Base-by-base conservation (phyloP, 169 alveolate species). In the Amoebophrya sp. region DNA sequence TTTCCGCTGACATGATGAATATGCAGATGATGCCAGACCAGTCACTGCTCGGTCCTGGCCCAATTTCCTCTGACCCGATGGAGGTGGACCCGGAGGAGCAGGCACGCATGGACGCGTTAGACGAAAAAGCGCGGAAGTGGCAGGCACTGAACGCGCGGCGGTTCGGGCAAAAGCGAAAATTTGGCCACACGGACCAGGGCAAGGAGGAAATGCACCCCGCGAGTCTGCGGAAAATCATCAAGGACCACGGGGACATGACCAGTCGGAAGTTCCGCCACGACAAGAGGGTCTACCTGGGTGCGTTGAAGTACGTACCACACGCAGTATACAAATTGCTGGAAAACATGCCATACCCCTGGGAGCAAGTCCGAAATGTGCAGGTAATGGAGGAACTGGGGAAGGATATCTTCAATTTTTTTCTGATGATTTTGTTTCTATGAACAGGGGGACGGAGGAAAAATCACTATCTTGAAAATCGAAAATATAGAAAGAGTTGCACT, bases 291-390 rank as follows among this genome's bases (percentile, higher is more conserved):
- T 98, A 95, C 96, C 98, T 99, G 96, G 95, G 95, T 18, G 99
- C 99, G 32, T 95, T 99, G 83, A 99, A 99, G 95, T 99, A 99
- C 94, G 97, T 99, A 55, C 99, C 99, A n/a, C 99, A 99, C 95
- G 99, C 99, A 35, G 99, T 98, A 39, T 99, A 96, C 95, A 99
- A 99, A 94, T 94, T 99, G 47, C 95, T 99, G 93, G 99, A 98
- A 94, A 98, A 97, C 93, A 97, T 98, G 96, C 99, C 99, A 0
- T 96, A 97, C 98, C 99, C 99, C 33, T 98, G 99, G 99, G 99
- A 98, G 93, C 96, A 97, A 91, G 97, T 97, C 35, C 94, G 99
- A 89, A 96, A 98, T 66, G 99, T 98, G 41, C 95, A n/a, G n/a
- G n/a, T n/a, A n/a, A n/a, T n/a, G n/a, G n/a, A n/a, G n/a, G n/a